These are phyloP conservation scores for Dujonia santamariae DNA, from an alignment of 1,139 yeast genomes.

Conservation along the genomic window DNA sequence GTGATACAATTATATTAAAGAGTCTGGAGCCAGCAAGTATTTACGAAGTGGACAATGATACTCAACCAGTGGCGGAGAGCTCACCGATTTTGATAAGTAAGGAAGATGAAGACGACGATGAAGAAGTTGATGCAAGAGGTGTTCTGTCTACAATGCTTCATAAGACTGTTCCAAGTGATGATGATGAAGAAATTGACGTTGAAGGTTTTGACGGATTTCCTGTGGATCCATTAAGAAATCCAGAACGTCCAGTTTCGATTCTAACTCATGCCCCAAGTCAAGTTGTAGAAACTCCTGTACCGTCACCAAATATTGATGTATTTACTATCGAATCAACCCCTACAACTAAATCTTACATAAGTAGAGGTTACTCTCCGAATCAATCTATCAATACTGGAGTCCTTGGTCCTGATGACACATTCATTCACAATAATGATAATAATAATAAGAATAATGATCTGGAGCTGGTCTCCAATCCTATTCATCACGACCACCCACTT, in stretches of 20 bases:
- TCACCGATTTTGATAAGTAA: slow-evolving; percentile 1
- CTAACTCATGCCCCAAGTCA: neutral
- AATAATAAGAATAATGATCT: too few species aligned
- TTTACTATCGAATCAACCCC: neutral
- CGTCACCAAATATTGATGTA: slow-evolving; percentile 2
- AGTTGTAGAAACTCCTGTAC: slow-evolving; percentile 1
- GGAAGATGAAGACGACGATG: neutral
- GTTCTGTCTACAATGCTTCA: too few species aligned
- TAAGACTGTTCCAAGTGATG: neutral
- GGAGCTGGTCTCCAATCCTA: too few species aligned
- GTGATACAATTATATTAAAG: too few species aligned
- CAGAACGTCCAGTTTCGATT: slow-evolving; percentile 1
- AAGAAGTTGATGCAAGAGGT: too few species aligned
- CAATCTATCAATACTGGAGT: too few species aligned
- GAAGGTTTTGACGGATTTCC: slow-evolving; percentile 5
- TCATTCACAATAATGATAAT: too few species aligned
- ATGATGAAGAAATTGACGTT: neutral
- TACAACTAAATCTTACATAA: too few species aligned
- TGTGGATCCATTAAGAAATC: neutral
- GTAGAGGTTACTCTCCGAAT: too few species aligned
- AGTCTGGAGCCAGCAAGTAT: too few species aligned
- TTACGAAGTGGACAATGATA: slow-evolving; percentile 1
- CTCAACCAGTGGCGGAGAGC: slow-evolving; percentile 3
- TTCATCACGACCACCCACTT: too few species aligned
- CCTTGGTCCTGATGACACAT: too few species aligned